A percentile compares a stretch with the other conserved stretches of the same genome.
Evolutionary conservation across 495 filamentous ascomycete genomes (phyloP).

Genomic region (Hypoxylon perforatum): DNA sequence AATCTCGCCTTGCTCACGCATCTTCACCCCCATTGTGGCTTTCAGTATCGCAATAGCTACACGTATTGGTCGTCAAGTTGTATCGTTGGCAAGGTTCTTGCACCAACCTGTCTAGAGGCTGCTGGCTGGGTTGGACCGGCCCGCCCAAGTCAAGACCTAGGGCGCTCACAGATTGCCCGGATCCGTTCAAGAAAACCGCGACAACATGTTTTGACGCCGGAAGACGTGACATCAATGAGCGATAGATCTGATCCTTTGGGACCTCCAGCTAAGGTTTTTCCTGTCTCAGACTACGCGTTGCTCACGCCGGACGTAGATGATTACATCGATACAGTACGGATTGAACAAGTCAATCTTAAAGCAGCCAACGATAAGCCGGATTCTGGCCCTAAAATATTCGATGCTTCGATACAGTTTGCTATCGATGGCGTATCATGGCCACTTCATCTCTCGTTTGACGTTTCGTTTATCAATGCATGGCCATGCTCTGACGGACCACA

Average conservation of each 20-base stretch:
- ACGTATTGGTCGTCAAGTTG: conserved; percentile 77
- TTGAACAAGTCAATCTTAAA: conserved; percentile 70
- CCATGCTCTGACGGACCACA: conserved; percentile 77
- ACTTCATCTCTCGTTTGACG: conserved; percentile 70
- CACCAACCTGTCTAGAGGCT: conserved; percentile 75
- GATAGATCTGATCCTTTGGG: conserved; percentile 74
- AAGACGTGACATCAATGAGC: conserved; percentile 68
- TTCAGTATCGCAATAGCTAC: conserved; percentile 73
- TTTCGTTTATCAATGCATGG: conserved; percentile 72
- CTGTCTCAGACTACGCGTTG: conserved; percentile 70
- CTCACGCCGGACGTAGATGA: conserved; percentile 62
- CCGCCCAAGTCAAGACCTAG: conserved; percentile 68
- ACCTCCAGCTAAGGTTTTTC: conserved; percentile 64
- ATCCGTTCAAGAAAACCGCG: conserved; percentile 64
- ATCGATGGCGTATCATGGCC: conserved; percentile 73
- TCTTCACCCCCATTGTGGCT: conserved; percentile 71
- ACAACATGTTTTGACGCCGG: conserved; percentile 55
- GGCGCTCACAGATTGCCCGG: conserved; percentile 69
- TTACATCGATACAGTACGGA: conserved; percentile 69
- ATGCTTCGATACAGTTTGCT: conserved; percentile 74
- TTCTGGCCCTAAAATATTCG: conserved; percentile 60
- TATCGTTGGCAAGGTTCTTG: conserved; percentile 81
- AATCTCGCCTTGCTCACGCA: conserved; percentile 70
- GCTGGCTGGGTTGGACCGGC: conserved; percentile 78
- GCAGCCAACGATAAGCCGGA: conserved; percentile 35